phyloP scores from a whole-genome alignment of 228 moss, liverwort and hornwort genomes.

The Sphagnum magellanicum region DNA sequence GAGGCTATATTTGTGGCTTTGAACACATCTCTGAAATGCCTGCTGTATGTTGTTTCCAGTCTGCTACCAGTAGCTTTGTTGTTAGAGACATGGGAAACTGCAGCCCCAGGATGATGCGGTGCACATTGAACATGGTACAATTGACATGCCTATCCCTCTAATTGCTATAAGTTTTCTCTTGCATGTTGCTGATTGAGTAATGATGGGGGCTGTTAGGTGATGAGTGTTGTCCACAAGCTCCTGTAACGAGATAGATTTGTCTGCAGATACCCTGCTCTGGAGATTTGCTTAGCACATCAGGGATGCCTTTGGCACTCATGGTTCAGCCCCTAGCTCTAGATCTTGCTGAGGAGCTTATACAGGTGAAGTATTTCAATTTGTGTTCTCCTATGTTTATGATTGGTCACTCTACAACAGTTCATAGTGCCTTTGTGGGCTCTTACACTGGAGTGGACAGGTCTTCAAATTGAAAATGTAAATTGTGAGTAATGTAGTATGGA shows the following conservation, averaged over 20 bases:
- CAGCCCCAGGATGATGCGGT: slow-evolving; percentile 89
- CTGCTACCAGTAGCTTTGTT: slow-evolving; percentile 75
- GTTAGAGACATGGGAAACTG: slow-evolving; percentile 93
- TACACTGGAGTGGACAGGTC: too few species aligned
- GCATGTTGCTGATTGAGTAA: background rate
- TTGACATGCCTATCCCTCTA: background rate
- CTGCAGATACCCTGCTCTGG: slow-evolving; percentile 94
- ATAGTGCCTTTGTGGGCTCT: too few species aligned
- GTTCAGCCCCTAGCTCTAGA: slow-evolving; percentile 96
- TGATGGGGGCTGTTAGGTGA: too few species aligned
- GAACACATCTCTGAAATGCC: too few species aligned
- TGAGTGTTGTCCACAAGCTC: too few species aligned
- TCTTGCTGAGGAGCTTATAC: slow-evolving; percentile 80
- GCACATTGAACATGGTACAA: slow-evolving; percentile 87
- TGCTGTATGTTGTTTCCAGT: slow-evolving; percentile 21
- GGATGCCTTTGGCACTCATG: slow-evolving; percentile 94
- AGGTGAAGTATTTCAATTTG: slow-evolving; percentile 30
- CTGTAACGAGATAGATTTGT: background rate
- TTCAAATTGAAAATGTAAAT: too few species aligned
- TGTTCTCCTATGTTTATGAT: too few species aligned
- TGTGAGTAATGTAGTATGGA: too few species aligned
- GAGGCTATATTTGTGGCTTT: too few species aligned
- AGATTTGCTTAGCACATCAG: slow-evolving; percentile 79
- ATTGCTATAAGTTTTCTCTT: background rate
- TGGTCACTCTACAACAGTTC: too few species aligned